Evolutionary conservation across 192 early-diverging fungal species (phyloP).

Genomic region (Linnemannia schmuckeri): DNA sequence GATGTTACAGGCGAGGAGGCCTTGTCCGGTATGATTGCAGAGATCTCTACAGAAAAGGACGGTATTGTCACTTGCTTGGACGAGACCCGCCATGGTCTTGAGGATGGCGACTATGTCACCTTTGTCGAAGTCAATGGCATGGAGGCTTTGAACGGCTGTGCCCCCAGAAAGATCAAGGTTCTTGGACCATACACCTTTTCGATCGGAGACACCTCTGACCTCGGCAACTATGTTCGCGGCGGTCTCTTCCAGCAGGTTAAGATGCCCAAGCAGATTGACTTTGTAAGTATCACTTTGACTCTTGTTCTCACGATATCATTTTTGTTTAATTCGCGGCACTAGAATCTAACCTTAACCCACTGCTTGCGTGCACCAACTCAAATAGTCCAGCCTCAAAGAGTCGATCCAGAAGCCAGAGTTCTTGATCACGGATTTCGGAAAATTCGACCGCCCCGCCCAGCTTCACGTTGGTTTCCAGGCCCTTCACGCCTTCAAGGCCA

Average conservation of each 20-base stretch:
- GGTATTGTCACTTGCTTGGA: conserved; percentile 96
- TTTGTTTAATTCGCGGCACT: not conserved
- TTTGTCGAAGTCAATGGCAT: conserved; percentile 96
- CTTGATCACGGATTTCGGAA: conserved; percentile 94
- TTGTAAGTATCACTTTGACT: conserved; percentile 68
- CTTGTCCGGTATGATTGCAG: conserved; percentile 92
- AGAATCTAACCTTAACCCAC: not conserved
- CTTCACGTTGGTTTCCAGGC: conserved; percentile 96
- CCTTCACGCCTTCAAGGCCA: conserved; percentile 82
- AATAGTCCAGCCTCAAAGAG: conserved; percentile 77
- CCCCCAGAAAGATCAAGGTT: conserved; percentile 87
- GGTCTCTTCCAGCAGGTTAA: conserved; percentile 98
- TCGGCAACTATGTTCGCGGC: conserved; percentile 83
- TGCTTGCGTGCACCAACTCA: not conserved
- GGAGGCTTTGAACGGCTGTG: conserved; percentile 85
- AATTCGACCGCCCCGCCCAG: conserved; percentile 96
- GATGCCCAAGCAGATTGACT: conserved; percentile 85
- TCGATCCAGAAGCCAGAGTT: conserved; percentile 87
- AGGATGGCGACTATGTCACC: conserved; percentile 96
- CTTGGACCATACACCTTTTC: conserved; percentile 97
- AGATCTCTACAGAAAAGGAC: conserved; percentile 78
- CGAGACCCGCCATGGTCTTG: conserved; percentile 97
- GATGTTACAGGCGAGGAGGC: conserved; percentile 96
- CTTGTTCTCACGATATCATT: not conserved
- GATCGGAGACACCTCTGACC: conserved; percentile 89